Conservation (phyloP, 192 early-diverging fungal genomes). For the Coemansia interrupta region DNA sequence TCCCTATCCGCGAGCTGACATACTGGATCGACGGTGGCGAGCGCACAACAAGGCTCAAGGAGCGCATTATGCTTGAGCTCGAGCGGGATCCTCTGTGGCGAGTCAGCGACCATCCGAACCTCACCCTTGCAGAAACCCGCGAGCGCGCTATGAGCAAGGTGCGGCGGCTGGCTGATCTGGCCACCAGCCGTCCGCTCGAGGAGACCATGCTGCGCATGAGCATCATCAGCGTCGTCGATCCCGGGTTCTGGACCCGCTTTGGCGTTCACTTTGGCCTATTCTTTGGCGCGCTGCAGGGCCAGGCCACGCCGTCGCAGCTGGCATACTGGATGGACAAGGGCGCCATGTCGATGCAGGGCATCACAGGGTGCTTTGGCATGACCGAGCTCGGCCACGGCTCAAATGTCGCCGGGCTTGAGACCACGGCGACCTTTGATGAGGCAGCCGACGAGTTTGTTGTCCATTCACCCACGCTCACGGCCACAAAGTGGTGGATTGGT, state of each 20-base stretch:
- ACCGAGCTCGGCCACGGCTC: slow-evolving; percentile 90
- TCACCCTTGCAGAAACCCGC: slow-evolving; percentile 70
- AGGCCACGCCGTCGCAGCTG: slow-evolving; percentile 79
- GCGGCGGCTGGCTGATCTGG: slow-evolving; percentile 63
- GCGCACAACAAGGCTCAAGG: slow-evolving; percentile 61
- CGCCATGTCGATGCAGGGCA: slow-evolving; percentile 73
- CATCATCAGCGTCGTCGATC: slow-evolving; percentile 75
- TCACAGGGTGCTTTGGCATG: slow-evolving; percentile 91
- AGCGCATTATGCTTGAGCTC: slow-evolving; percentile 79
- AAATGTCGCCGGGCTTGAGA: slow-evolving; percentile 88
- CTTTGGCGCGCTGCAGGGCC: slow-evolving; percentile 79
- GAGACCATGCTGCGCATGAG: slow-evolving; percentile 75
- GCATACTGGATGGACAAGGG: slow-evolving; percentile 82
- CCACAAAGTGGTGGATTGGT: slow-evolving; percentile 98
- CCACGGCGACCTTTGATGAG: slow-evolving; percentile 85
- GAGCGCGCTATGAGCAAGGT: slow-evolving; percentile 85
- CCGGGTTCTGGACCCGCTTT: slow-evolving; percentile 86
- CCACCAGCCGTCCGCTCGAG: slow-evolving; percentile 66
- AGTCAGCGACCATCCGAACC: slow-evolving; percentile 75
- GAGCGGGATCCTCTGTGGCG: slow-evolving; percentile 81
- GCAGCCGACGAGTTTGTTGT: slow-evolving; percentile 82
- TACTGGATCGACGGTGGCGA: slow-evolving; percentile 80
- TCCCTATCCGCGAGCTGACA: slow-evolving; percentile 75
- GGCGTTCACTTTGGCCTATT: slow-evolving; percentile 90
- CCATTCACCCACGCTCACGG: slow-evolving; percentile 70